These are phyloP conservation scores for Nitzschia sp. DNA, from an alignment of 108 stramenopile genomes.

Conservation along the genomic window DNA sequence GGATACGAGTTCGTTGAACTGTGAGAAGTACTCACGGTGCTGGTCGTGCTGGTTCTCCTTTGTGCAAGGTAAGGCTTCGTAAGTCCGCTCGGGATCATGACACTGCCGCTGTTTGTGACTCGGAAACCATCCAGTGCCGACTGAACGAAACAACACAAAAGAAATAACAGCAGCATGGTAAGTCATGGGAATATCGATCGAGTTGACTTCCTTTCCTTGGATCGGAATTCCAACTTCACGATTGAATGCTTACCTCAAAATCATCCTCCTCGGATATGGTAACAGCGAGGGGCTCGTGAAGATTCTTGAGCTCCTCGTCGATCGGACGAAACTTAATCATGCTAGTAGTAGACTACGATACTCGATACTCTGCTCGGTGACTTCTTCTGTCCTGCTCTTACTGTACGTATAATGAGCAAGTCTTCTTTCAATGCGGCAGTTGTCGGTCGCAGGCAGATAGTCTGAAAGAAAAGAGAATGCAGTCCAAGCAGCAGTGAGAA, in stretches of 20 bases:
- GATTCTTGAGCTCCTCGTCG: slow-evolving; percentile 10
- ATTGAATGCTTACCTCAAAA: slow-evolving; percentile 4
- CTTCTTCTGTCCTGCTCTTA: too few species aligned
- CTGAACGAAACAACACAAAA: not conserved
- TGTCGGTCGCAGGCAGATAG: too few species aligned
- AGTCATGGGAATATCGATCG: too few species aligned
- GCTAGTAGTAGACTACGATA: not conserved
- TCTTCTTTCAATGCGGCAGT: too few species aligned
- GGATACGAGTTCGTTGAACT: not conserved
- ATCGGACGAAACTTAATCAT: slow-evolving; percentile 13
- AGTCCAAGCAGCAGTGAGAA: too few species aligned
- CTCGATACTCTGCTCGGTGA: too few species aligned
- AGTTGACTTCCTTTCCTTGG: not conserved
- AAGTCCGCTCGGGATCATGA: not conserved
- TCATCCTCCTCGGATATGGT: slow-evolving; percentile 12
- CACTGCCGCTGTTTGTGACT: slow-evolving; percentile 9
- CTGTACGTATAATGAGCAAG: too few species aligned
- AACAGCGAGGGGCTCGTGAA: slow-evolving; percentile 11
- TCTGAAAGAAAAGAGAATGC: too few species aligned
- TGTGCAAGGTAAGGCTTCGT: not conserved
- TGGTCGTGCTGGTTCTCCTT: not conserved
- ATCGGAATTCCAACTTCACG: not conserved
- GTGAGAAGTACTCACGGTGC: not conserved
- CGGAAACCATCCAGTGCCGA: slow-evolving; percentile 21
- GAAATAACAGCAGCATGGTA: too few species aligned